phyloP scores from a whole-genome alignment of 805 yeast species.

The Candida odintsovae region DNA sequence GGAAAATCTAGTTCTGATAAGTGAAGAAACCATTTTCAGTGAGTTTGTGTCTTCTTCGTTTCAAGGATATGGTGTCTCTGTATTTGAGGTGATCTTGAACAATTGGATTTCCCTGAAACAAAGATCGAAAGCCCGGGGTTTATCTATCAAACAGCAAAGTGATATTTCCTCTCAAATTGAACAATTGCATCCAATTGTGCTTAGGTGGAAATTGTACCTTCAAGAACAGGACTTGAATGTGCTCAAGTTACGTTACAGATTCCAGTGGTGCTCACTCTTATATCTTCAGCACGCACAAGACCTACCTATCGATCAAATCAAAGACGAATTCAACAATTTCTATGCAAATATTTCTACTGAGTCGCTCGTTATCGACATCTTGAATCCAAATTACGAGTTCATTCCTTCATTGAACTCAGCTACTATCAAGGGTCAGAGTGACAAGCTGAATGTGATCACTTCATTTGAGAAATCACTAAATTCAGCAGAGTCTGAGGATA shows the following conservation, averaged over 20 bases:
- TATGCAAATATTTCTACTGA: constrained; percentile 12
- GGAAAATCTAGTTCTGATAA: constrained; percentile 14
- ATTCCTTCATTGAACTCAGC: constrained; percentile 50
- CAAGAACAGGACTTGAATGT: constrained; percentile 6
- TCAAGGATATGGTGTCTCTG: constrained; percentile 19
- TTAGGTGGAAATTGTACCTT: constrained; percentile 38
- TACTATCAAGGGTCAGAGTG: constrained; percentile 53
- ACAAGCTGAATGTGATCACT: constrained; percentile 65
- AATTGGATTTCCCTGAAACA: constrained; percentile 29
- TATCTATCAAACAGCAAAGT: constrained; percentile 25
- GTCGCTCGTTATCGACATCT: constrained; percentile 23
- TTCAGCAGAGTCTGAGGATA: constrained; percentile 21
- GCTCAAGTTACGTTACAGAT: constrained; percentile 24
- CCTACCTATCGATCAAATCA: constrained; percentile 27
- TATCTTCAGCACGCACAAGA: constrained; percentile 37
- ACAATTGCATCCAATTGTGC: constrained; percentile 34
- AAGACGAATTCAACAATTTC: constrained; percentile 21
- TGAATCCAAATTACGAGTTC: constrained; percentile 51
- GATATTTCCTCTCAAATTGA: constrained; percentile 13
- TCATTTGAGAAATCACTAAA: constrained; percentile 42
- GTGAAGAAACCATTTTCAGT: constrained; percentile 20
- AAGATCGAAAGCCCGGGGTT: constrained; percentile 7
- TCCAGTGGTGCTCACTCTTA: constrained; percentile 44
- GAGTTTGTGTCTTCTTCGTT: not conserved
- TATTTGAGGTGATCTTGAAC: constrained; percentile 44